Base-by-base conservation (phyloP, 768 basidiomycete species). In the Rhodotorula sphaerocarpa region DNA sequence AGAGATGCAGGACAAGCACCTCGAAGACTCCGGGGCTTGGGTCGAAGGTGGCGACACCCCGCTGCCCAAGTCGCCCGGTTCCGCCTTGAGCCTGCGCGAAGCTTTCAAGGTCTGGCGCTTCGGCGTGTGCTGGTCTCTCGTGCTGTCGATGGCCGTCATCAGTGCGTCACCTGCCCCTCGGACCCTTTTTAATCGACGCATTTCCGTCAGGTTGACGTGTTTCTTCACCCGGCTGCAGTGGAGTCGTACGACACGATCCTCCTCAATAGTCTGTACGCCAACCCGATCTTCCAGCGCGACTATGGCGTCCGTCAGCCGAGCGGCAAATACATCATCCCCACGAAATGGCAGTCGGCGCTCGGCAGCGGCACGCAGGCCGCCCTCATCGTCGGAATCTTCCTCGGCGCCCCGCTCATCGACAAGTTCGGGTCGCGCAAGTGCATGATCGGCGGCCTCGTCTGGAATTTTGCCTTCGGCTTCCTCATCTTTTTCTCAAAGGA, bases 211-310 rank as follows among this genome's bases (percentile, higher is more conserved):
- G n/a, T n/a, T n/a, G n/a, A n/a, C n/a, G n/a, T n/a, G n/a, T n/a
- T 18, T 39, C 39, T 39, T 39, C 39, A 9, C 11, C 11, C 18
- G 9, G 39, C 39, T 39, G 36, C 16, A 39, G 36, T 41, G 51
- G 51, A 52, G 36, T 25, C n/a, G n/a, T 53, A 53, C 52, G 27
- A 42, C 39, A 53, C 41, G 25, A 53, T 53, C 41, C 39, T 53
- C 25, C 52, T 53, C 39, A 53, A 42, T 27, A 42, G 27, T 4
- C 52, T 53, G n/a, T 42, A 42, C 52, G 52, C 52, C 2, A 39
- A 36, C 6, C 52, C 52, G 16, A 7, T 39, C 27, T 53, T 53
- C 52, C 52, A 53, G 36, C 18, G 18, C 2, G 39, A 23, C 5
- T 53, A 42, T 39, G 52, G 52, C 36, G 41, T 53, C 14, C 25